Base-by-base conservation (phyloP, 1,284 basidiomycete species). In the Trichosporon sp. region DNA sequence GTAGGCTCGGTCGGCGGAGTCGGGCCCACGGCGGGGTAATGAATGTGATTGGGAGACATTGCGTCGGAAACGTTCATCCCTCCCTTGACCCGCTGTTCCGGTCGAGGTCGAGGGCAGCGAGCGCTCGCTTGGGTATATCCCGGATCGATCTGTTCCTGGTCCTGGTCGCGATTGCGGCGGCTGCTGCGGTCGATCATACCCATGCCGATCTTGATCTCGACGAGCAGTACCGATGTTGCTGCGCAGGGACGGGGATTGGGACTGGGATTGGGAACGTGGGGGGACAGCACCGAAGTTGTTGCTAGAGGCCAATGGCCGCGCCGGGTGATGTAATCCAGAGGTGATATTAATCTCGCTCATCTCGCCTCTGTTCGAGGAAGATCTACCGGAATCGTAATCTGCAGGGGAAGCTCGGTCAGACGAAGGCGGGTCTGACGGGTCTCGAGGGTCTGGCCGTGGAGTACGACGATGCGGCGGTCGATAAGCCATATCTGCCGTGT, bases 381-480 rank as follows among this genome's bases (percentile, higher is more conserved):
- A n/a, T 21, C 7, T 44, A 21, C 40, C 40, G 40, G 40, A 44
- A 44, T n/a, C 36, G 36, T 37, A n/a, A n/a, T 44, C 40, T 44
- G 40, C 40, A 7, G 2, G 19, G 40, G 40, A 16, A 21, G 9
- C 40, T 10, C 40, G 19, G 14, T n/a, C 16, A 44, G 40, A n/a
- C 4, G 40, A 14, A 21, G 19, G 19, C 16, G 40, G 14, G 40
- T n/a, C 4, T 9, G 40, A 44, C n/a, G n/a, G n/a, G n/a, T n/a
- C n/a, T n/a, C n/a, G n/a, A n/a, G n/a, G n/a, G 29, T 29, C 27
- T 27, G 49, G 4, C 49, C 27, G 49, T n/a, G 31, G 14, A 19
- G 29, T 54, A 11, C 59, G 59, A 27, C 49, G 32, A 29, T 60
- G 59, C 19, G 59, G 59, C 1, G 59, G 59, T 25, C 25, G 59